Percentiles rank a stretch among this genome's conserved stretches.
phyloP scores from a whole-genome alignment of 331 rosid genomes.

The Dryas integrifolia region DNA sequence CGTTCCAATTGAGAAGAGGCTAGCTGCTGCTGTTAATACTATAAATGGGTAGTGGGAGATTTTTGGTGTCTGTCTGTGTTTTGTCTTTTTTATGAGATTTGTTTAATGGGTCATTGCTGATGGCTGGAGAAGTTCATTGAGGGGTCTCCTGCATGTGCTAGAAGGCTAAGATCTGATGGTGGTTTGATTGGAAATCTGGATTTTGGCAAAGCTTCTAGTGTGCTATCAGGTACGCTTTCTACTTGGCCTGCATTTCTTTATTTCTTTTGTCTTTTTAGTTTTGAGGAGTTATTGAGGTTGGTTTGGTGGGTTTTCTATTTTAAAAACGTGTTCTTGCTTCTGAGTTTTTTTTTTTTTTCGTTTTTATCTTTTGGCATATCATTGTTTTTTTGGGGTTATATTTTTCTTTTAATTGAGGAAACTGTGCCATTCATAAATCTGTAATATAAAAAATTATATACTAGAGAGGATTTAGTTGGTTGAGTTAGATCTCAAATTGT shows the following conservation, averaged over 20 bases:
- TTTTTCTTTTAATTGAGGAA: constrained; percentile 26
- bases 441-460: neutral
- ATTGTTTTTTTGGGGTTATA: constrained; percentile 25
- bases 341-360: constrained; percentile 24
- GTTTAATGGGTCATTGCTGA: constrained; percentile 33
- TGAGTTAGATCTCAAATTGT: constrained; percentile 28
- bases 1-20: no score
- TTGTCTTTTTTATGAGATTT: constrained; percentile 23
- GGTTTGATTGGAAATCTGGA: constrained; percentile 40
- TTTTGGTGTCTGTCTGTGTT: constrained; percentile 12
- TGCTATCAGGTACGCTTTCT: constrained; percentile 51
- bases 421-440: constrained; percentile 50
- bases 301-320: constrained; percentile 39
- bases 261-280: constrained; percentile 14
- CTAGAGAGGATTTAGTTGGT: neutral
- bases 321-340: constrained; percentile 32
- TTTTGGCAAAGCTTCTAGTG: constrained; percentile 26
- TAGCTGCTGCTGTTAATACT: neutral
- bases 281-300: constrained; percentile 7
- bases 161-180: constrained; percentile 57
- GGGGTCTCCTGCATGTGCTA: constrained; percentile 28
- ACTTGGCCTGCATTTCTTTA: constrained; percentile 42
- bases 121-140: constrained; percentile 25
- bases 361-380: constrained; percentile 26
- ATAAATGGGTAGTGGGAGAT: constrained; percentile 20